Base-by-base conservation (phyloP, 495 filamentous ascomycete species). In the Delitschia confertaspora region DNA sequence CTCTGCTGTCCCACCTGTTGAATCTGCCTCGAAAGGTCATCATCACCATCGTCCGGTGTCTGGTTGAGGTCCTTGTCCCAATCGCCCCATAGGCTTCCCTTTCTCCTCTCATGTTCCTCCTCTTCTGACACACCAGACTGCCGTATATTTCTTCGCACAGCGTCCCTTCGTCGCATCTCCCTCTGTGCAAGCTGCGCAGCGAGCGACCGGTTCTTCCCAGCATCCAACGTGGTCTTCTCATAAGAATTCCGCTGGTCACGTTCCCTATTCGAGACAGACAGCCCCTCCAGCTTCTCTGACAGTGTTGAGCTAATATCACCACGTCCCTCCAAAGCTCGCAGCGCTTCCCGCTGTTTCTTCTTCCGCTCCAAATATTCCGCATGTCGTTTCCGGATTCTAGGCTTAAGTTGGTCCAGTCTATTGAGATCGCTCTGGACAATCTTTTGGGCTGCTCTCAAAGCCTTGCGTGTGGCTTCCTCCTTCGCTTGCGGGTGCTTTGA, bases 121-220 rank as follows among this genome's bases (percentile, higher is more conserved):
- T 75, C 74, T 11, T 67, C 66, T 0, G 67, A 64, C 7, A 75
- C 58, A 2, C 75, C 73, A 7, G 73, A 67, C 50, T 73, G 65
- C 6, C 76, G 67, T 8, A 69, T 72, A 4, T 73, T 70, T 40
- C 67, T 70, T 36, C 73, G 67, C 9, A 70, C 69, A 6, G 72
- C 72, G 41, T 80, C 78, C 48, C 87, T 69, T 35, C 85, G 74
- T 34, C 62, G 69, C 32, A 89, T 76, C 61, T 93, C 85, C 14
- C 71, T 78, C 40, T 79, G 75, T 0, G 85, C 85, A 25, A 93
- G 53, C 48, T 80, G 72, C 4, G 93, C 82, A 6, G 87, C 87
- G 26, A 95, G 70, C 23, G 87, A 79, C 42, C 74, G 71, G 45
- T 93, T 71, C 38, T 84, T 74, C 8, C 67, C 72, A 3, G 82